These are phyloP conservation scores for Cytospora piceae DNA, from an alignment of 2,329 filamentous ascomycete genomes.

Conservation along the genomic window DNA sequence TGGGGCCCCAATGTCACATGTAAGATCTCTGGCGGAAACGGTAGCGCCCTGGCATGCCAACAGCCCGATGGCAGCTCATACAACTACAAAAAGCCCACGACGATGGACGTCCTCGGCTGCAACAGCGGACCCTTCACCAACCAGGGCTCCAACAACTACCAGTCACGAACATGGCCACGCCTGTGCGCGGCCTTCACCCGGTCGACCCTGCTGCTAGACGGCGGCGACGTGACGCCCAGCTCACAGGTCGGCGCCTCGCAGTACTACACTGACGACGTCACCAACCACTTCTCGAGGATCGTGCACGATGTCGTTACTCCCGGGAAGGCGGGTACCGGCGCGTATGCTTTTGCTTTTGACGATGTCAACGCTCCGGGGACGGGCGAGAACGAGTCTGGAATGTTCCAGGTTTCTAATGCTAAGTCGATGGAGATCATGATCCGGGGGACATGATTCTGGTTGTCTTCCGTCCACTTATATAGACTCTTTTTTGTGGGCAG, in stretches of 20 bases:
- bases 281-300: conserved; percentile 62
- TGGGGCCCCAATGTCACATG: conserved; percentile 37
- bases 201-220: conserved; percentile 49
- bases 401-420: conserved; percentile 14
- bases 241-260: conserved; percentile 34
- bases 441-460: conserved; percentile 8
- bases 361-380: conserved; percentile 62
- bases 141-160: conserved; percentile 46
- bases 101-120: conserved; percentile 55
- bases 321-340: conserved; percentile 40
- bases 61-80: conserved; percentile 44
- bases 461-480: neutral
- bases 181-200: conserved; percentile 57
- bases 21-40: conserved; percentile 43
- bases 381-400: conserved; percentile 53
- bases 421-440: conserved; percentile 18
- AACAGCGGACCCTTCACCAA: conserved; percentile 51
- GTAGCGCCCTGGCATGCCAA: conserved; percentile 44
- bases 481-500: neutral
- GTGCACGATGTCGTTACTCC: conserved; percentile 58
- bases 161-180: conserved; percentile 47
- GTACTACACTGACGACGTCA: conserved; percentile 52
- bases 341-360: conserved; percentile 71
- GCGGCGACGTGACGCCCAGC: conserved; percentile 52
- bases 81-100: conserved; percentile 47